Percentiles rank a stretch among this genome's conserved stretches.
These are phyloP conservation scores for Gynostemma pentaphyllum DNA, from an alignment of 306 rosid species.

Conservation along the genomic window DNA sequence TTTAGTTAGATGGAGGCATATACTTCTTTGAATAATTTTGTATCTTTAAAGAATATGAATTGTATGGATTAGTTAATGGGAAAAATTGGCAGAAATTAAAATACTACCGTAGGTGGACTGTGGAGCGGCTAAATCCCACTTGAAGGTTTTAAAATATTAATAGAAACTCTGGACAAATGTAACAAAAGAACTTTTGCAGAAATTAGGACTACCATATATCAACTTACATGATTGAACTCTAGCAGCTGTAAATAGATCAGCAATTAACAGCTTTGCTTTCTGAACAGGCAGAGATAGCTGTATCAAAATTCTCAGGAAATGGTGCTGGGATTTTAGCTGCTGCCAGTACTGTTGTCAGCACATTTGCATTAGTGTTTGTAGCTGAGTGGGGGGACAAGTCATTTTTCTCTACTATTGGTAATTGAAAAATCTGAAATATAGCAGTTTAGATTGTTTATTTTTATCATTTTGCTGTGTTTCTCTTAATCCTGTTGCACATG, in stretches of 20 bases:
- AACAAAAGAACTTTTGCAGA: background rate
- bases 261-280: slow-evolving; percentile 20
- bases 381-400: slow-evolving; percentile 99
- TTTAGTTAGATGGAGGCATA: background rate
- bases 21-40: background rate
- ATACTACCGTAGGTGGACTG: background rate
- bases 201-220: background rate
- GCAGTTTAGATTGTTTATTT: too few species aligned
- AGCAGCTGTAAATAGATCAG: slow-evolving; percentile 1
- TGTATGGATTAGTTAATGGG: background rate
- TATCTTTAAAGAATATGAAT: background rate
- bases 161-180: background rate
- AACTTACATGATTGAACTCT: background rate
- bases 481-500: background rate
- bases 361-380: slow-evolving; percentile 77
- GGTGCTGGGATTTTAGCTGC: slow-evolving; percentile 79
- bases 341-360: slow-evolving; percentile 66
- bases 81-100: background rate
- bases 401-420: slow-evolving; percentile 93
- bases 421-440: slow-evolving; percentile 21
- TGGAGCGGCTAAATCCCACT: background rate
- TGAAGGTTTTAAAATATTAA: background rate
- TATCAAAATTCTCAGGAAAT: slow-evolving; percentile 77
- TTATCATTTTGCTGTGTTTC: too few species aligned
- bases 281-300: slow-evolving; percentile 92